Base-by-base conservation (phyloP, 192 early-diverging fungal genomes). In the Coemansia sp. region DNA sequence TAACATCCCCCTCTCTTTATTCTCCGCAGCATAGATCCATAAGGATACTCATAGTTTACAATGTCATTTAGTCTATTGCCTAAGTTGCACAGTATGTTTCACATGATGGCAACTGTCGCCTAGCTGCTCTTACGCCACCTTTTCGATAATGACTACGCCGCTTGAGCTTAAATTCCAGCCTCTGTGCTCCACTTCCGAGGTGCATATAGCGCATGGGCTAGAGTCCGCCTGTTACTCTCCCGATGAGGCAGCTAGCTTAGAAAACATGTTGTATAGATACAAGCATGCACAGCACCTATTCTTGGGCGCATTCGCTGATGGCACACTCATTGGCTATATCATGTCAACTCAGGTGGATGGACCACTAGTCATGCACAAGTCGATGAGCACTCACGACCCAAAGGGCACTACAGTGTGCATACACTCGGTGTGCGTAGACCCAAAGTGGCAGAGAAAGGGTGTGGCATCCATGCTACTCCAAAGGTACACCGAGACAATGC, bases 381-480 rank as follows among this genome's bases (percentile, higher is more conserved):
- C 90, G 39, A 91, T 92, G 90, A 55, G 64, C 3, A 50, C 33
- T 1, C 87, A 91, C 70, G 87, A 92, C 31, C 75, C 82, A 6
- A 65, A 72, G 16, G 91, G 91, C 1, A 64, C 56, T 13, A 88
- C 86, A 1, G 86, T 87, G 11, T 90, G 88, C 56, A 43, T 92
- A 16, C 90, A 92, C 60, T 88, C 86, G 16, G 88, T 91, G 10
- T 89, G 88, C 43, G 85, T 89, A 2, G 62, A 66, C 14, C 67
- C 72, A 4, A 60, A 61, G 7, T 78, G 73, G 61, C 84, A 83
- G 42, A 65, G 86, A 31, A 76, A 70, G 59, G 89, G 90, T 0
- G 70, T 92, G 60, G 90, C 90, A 0, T 68, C 67, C 5, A 42
- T 53, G 35, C 68, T 88, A 5, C 60, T 92, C 23, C 59, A 45